Base-by-base conservation (phyloP, 352 stramenopile genomes). In the Phytophthora fragariaefolia region DNA sequence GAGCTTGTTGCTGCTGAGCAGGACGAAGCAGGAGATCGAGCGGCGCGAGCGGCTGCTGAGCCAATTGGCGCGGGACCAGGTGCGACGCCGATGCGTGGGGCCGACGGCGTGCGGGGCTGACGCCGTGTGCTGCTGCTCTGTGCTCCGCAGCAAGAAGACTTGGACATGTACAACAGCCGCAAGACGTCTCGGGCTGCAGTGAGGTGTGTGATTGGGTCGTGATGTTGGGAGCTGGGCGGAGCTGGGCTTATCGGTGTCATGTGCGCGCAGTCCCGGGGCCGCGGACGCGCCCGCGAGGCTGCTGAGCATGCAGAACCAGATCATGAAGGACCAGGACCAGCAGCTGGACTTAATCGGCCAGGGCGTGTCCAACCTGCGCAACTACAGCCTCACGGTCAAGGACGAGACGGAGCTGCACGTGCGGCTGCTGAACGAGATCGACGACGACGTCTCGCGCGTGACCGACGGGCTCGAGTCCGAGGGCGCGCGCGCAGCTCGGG, bases 321-420 rank as follows among this genome's bases (percentile, higher is more conserved):
- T 96, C 49, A 96, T 96, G 86, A 94, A 93, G 76, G 88, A 96
- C 62, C 88, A 96, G 72, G 88, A 96, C 64, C 77, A 96, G 67
- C 86, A 95, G 63, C 74, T 96, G 43, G 83, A 92, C 34, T 65
- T 95, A 27, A 96, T 96, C 40, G 77, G 88, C 46, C 79, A 89
- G 50, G 88, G 88, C 34, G 88, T 96, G 13, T 74, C 86, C 34
- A 96, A 96, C 63, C 54, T 96, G 47, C 91, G 89, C 67, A 92
- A 87, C 61, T 96, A 93, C 71, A 94, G 84, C 49, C 45, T 91
- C 15, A 89, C 85, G 4, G 80, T 97, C 45, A 97, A 97, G 74
- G 87, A 97, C 56, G 91, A 97, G 69, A 95, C 91, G 40, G 87
- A 94, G 13, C 80, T 97, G 17, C 91, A 97, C 71, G 85, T 96